Conservation (phyloP, 176 grass and related monocot genomes). For the Carex scoparia region DNA sequence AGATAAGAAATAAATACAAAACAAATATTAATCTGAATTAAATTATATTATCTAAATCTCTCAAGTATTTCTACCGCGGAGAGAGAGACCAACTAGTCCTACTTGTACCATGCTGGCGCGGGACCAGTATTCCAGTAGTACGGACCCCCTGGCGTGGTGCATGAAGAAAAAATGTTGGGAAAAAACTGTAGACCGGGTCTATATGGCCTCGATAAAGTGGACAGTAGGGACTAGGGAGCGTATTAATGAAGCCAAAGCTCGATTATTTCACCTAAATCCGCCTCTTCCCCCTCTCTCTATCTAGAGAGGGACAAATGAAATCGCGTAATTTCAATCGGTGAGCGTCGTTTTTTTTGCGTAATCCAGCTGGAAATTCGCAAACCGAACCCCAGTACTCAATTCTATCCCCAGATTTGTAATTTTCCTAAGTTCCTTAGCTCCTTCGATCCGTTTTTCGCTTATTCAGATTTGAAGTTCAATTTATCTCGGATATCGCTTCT, state of each 20-base stretch:
- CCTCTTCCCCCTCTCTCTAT: not conserved
- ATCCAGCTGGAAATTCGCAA: not conserved
- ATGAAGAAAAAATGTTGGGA: not conserved
- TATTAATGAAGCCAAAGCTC: conserved; percentile 27
- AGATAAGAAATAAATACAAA: no score
- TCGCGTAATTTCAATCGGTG: not conserved
- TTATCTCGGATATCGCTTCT: not conserved
- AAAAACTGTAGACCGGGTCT: conserved; percentile 1
- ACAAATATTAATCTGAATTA: no score
- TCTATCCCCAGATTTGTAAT: conserved; percentile 6
- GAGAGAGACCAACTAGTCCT: no score
- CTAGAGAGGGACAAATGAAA: conserved; percentile 20
- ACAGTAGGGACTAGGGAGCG: conserved; percentile 18
- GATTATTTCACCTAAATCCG: conserved; percentile 14
- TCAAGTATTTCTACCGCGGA: no score
- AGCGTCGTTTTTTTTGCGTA: conserved; percentile 17
- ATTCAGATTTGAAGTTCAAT: conserved; percentile 15
- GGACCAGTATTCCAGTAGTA: not conserved
- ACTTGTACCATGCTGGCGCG: no score
- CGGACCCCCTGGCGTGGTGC: not conserved
- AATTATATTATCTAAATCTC: no score
- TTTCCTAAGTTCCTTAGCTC: not conserved
- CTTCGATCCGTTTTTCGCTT: not conserved
- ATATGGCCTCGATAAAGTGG: not conserved
- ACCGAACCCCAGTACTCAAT: not conserved